Evolutionary conservation across 306 rosid genomes (phyloP), one percentile per base, ranked within the genome.

Genomic region (Inga leiocalycina): DNA sequence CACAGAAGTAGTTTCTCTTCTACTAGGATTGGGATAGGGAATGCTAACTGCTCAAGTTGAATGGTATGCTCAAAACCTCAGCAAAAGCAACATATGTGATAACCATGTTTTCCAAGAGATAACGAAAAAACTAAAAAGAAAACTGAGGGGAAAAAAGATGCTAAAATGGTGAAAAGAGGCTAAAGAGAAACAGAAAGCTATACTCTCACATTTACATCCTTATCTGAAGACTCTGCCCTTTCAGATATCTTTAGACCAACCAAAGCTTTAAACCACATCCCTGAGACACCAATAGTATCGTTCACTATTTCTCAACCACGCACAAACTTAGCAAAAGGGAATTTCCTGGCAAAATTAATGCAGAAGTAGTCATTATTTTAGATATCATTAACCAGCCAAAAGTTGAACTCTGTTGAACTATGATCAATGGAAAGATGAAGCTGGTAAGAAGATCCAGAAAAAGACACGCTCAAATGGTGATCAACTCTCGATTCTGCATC

Each of bases 261-360:
- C 83, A 96, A 88, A 49, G 97, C 88, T 87, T 78, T 96, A 81
- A 96, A 88, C 99, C 99, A 96, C 89, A 92, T 96, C 78, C 97
- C 98, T 2, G 98, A 81, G 83, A 93, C 91, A 81, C 97, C 99
- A 98, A 96, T 96, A 44, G 76, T 37, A 72, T 78, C 79, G 49
- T 68, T 81, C 66, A 88, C 87, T 89, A 75, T 71, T 81, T 74
- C 81, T 85, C 85, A 80, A 83, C 81, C 61, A 78, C 83, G 77
- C 30, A 43, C 20, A n/a, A 83, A 82, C 85, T 93, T 85, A 82
- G 78, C 35, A 66, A 35, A 35, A 54, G 70, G 64, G 30, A 85
- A 78, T 78, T 45, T 30, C 34, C 45, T 16, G 66, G 66, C 73
- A 48, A 64, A 73, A 39, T 65, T 67, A 82, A 81, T 67, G 71